These are phyloP conservation scores for Zygosaccharomyces bailii DNA, from an alignment of 805 yeast species.

Conservation along the genomic window DNA sequence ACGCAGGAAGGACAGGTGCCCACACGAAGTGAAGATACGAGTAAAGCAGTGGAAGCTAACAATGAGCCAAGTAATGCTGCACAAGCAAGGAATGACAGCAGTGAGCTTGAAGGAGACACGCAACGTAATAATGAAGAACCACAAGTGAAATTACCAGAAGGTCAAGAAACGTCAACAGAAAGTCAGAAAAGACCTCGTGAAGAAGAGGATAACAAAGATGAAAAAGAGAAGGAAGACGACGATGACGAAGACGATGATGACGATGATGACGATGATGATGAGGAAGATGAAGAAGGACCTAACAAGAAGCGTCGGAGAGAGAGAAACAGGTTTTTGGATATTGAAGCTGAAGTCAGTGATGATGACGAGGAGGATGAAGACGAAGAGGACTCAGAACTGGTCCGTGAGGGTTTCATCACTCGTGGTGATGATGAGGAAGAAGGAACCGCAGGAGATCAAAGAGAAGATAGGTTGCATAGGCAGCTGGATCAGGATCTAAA, in stretches of 20 bases:
- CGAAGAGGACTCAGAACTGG: conserved; percentile 85
- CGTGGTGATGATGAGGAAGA: conserved; percentile 52
- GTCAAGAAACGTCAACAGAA: conserved; percentile 4
- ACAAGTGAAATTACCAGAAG: not conserved
- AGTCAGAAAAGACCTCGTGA: conserved; percentile 24
- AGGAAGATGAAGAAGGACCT: conserved; percentile 46
- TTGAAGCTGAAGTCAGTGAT: conserved; percentile 97
- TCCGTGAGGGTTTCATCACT: conserved; percentile 77
- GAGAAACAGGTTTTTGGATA: conserved; percentile 90
- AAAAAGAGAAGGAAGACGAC: conserved; percentile 43
- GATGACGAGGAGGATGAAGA: conserved; percentile 93
- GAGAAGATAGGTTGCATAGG: conserved; percentile 81
- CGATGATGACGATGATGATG: conserved; percentile 60
- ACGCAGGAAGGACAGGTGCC: conserved; percentile 8
- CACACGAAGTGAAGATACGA: conserved; percentile 1
- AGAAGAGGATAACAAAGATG: conserved; percentile 30
- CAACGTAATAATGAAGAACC: conserved; percentile 1
- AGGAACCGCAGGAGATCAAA: conserved; percentile 44
- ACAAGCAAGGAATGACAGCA: conserved; percentile 2
- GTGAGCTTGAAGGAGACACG: not conserved
- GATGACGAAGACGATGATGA: conserved; percentile 48
- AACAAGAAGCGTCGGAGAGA: conserved; percentile 45
- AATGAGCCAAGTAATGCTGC: conserved; percentile 2
- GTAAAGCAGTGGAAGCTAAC: not conserved
- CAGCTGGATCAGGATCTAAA: conserved; percentile 86